Evolutionary conservation across 345 rosid species (phyloP).

Genomic region (Pistacia atlantica): DNA sequence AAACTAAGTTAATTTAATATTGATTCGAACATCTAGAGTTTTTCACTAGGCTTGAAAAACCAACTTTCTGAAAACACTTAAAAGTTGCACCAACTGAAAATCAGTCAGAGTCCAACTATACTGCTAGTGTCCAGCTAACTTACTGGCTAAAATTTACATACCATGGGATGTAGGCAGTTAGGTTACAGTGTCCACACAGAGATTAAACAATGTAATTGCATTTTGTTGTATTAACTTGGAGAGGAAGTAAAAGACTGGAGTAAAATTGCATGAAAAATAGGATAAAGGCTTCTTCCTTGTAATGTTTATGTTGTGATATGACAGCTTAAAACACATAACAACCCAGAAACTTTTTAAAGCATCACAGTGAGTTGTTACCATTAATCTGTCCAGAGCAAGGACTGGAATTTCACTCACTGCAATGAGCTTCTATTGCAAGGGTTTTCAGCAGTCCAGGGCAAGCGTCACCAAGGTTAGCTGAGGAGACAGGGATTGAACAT

Average conservation of each 20-base stretch:
- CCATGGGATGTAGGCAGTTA: not conserved
- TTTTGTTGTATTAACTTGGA: not conserved
- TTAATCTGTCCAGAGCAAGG: not conserved
- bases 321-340: not conserved
- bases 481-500: constrained; percentile 46
- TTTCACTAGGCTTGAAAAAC: too few relatives aligned
- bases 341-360: not conserved
- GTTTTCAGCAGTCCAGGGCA: constrained; percentile 50
- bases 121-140: too few relatives aligned
- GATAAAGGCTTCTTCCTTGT: not conserved
- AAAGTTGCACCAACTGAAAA: too few relatives aligned
- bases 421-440: constrained; percentile 53
- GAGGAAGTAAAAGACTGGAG: not conserved
- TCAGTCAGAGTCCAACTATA: too few relatives aligned
- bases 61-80: too few relatives aligned
- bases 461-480: constrained; percentile 43
- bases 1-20: too few relatives aligned
- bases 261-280: not conserved
- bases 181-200: not conserved
- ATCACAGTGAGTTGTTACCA: not conserved
- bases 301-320: not conserved
- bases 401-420: constrained; percentile 27
- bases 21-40: too few relatives aligned
- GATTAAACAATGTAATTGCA: not conserved
- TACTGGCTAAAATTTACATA: too few relatives aligned